A percentile compares a stretch with the other conserved stretches of the same genome.
Evolutionary conservation across 306 rosid genomes (phyloP).

Genomic region (Inga oerstediana): DNA sequence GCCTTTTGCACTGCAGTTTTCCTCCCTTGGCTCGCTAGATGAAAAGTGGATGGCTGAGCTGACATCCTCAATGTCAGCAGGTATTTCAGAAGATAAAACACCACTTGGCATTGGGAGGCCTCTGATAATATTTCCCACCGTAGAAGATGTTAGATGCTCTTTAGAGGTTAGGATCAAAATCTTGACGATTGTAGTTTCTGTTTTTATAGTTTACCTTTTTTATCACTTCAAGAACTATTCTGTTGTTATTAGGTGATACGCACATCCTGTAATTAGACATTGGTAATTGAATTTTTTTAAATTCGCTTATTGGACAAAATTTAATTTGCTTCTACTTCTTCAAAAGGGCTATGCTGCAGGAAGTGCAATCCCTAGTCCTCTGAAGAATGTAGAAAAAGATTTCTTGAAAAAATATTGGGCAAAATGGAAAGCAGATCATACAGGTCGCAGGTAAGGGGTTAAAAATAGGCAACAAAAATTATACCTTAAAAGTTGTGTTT

Average conservation of each 20-base stretch:
- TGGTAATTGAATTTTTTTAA: constrained; percentile 30
- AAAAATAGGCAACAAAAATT: constrained; percentile 27
- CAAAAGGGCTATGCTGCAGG: constrained; percentile 92
- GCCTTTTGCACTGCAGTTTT: constrained; percentile 64
- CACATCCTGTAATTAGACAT: not conserved
- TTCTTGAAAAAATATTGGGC: constrained; percentile 93
- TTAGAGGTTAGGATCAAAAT: constrained; percentile 66
- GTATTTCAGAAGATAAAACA: constrained; percentile 67
- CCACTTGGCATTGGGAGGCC: constrained; percentile 90
- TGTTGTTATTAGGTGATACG: not conserved
- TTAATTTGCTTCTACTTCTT: constrained; percentile 30
- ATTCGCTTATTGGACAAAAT: not conserved
- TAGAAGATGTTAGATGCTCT: constrained; percentile 96
- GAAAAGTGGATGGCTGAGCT: constrained; percentile 96
- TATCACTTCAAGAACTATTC: too few species aligned
- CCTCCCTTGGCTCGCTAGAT: constrained; percentile 95
- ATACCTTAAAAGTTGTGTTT: constrained; percentile 1
- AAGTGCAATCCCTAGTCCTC: constrained; percentile 82
- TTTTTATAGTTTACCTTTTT: too few species aligned
- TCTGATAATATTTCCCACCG: constrained; percentile 88
- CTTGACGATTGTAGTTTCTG: not conserved
- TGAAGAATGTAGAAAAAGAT: constrained; percentile 80
- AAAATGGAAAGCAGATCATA: constrained; percentile 87
- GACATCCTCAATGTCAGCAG: constrained; percentile 82
- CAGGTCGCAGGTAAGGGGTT: constrained; percentile 69